Evolutionary conservation across 2,329 filamentous ascomycete genomes (phyloP).

Genomic region (Akanthomyces muscarius): DNA sequence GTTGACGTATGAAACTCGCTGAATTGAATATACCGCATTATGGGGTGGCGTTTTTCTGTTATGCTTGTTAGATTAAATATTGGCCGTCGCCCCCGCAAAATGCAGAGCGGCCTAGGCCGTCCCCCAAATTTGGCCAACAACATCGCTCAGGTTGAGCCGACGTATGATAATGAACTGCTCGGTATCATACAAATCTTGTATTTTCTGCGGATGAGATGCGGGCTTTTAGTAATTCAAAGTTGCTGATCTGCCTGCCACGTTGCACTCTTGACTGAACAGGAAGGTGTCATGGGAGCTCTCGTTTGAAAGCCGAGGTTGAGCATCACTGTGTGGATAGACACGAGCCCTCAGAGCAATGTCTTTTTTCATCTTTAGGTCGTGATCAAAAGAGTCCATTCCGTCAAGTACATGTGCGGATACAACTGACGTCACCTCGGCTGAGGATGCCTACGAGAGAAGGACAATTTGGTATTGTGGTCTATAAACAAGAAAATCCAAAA

Average conservation of each 20-base stretch:
- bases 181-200: too few relatives aligned
- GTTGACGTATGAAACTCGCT: not conserved
- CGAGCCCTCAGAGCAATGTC: too few relatives aligned
- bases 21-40: not conserved
- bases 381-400: not conserved
- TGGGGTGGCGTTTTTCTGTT: not conserved
- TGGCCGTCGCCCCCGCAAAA: not conserved
- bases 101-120: not conserved
- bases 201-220: not conserved
- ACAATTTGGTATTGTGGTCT: conserved; percentile 3
- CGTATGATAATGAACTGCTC: too few relatives aligned
- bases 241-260: not conserved
- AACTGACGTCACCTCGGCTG: not conserved
- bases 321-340: not conserved
- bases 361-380: too few relatives aligned
- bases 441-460: not conserved
- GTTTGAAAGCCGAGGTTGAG: not conserved
- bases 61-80: not conserved
- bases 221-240: not conserved
- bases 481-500: conserved; percentile 6
- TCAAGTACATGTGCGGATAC: not conserved
- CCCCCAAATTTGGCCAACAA: too few relatives aligned
- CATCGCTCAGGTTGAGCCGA: too few relatives aligned
- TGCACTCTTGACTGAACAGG: not conserved
- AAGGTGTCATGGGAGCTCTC: not conserved